Evolutionary conservation across 1,139 yeast genomes (phyloP), one percentile per base, ranked within the genome.

Genomic region (Geotrichum cucujoidarum): DNA sequence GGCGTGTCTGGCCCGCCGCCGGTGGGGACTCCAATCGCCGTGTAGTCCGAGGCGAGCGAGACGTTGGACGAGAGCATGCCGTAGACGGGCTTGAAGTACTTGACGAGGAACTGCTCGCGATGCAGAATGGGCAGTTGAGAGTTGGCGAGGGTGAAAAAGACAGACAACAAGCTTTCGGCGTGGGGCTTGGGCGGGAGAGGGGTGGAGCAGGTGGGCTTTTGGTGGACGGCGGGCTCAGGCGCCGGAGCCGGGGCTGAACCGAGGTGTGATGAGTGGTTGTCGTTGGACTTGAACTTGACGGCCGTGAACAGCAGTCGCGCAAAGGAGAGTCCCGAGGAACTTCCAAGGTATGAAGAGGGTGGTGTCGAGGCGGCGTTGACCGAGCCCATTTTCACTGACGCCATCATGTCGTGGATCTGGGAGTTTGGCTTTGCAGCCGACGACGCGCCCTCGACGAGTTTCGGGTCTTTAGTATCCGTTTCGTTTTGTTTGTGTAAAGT

Each of bases 81-180:
- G 61, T 88, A 88, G 1, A 87, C 72, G 0, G 95, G 95, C 52
- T 78, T 76, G 60, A 84, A 89, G 60, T 80, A 81, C 38, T 72
- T 70, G 44, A 69, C 68, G 39, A 88, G 63, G 59, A 88, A 88
- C 54, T 76, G 78, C 59, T 87, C 95, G 35, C 95, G 74, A 62
- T 89, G 95, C 45, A 89, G 65, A 4, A 88, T 73, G 0, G 96
- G 95, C 34, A 85, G 61, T 63, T 87, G 95, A 3, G 95, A 71
- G 61, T 88, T 88, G 16, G 90, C 78, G 57, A 84, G 90, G 21
- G 86, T 78, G 60, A 89, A 88, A 63, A 76, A 88, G 2, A 79
- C 71, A 42, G 77, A 74, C n/a, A 87, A 60, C 46, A 85, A 74
- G 47, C 74, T 73, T 57, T 83, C 79, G 0, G 96, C 95, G 17